Evolutionary conservation across 2,329 filamentous ascomycete species (phyloP), one percentile per base, ranked within the genome.

Genomic region (Xylariaceae sp.): DNA sequence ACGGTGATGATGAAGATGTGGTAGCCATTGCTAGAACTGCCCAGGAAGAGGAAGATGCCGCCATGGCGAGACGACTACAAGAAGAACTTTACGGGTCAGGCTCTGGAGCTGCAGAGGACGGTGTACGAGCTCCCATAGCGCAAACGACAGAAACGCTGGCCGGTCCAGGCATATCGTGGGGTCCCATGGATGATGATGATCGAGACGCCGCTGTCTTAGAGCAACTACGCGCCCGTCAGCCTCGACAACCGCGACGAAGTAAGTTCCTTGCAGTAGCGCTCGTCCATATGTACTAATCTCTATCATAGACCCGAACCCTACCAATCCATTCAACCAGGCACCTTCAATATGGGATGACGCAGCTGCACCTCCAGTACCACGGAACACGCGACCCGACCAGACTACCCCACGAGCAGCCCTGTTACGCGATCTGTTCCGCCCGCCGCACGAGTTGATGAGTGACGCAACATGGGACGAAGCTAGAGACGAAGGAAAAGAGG

Each of bases 391-490:
- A 17, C 55, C 70, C 31, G 44, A 31, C 47, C 58, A 46, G 45
- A 39, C 21, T 88, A 87, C 21, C 84, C 89, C 5, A 80, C 36
- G 92, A 95, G 71, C 86, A 89, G 8, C 89, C 83, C 63, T 87
- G 91, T 86, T 99, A 3, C 92, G 94, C 33, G 91, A 98, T 71
- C 85, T 99, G 60, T 99, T 96, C 75, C 85, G 93, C 34, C 95
- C 95, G 2, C 95, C 95, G 0, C 95, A 93, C 73, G 92, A 97
- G 33, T 78, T 99, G 39, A 97, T 99, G 79, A 87, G 86, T 19
- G 85, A 85, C 29, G 75, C 91, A 28, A 78, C 86, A n/a, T 96
- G 91, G 87, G 91, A 96, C 63, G 83, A 88, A 56, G 95, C 92
- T 12, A 86, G 95, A 51, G 85, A 93, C 14, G 82, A 92, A 66